These are phyloP conservation scores for Adiantum capillusveneris DNA, from an alignment of 75 land plant genomes.

Conservation along the genomic window DNA sequence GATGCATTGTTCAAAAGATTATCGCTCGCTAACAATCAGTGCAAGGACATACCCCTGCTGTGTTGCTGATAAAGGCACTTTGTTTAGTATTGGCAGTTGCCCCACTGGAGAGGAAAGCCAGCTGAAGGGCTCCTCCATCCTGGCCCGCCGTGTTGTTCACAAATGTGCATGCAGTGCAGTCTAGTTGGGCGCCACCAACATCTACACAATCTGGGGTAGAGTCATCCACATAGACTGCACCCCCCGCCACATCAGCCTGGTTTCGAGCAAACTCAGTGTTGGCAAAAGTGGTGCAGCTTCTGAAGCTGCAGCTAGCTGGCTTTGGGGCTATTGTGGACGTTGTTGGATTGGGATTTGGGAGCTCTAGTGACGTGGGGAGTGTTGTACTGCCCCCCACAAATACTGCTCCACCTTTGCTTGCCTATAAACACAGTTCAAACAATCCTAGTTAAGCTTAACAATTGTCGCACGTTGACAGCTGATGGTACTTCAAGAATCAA, in stretches of 20 bases:
- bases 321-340: not conserved
- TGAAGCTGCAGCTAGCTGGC: slow-evolving; percentile 5
- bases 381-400: slow-evolving; percentile 12
- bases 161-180: slow-evolving; percentile 26
- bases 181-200: slow-evolving; percentile 23
- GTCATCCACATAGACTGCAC: slow-evolving; percentile 28
- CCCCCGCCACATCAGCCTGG: slow-evolving; percentile 13
- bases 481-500: no score
- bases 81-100: not conserved
- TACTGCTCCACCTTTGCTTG: slow-evolving; percentile 20
- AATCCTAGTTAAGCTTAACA: not conserved
- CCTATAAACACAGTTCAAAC: slow-evolving; percentile 12
- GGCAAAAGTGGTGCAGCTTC: slow-evolving; percentile 20
- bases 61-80: slow-evolving; percentile 12
- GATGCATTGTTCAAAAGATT: no score
- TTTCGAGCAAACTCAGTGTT: slow-evolving; percentile 22
- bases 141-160: slow-evolving; percentile 15
- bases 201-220: slow-evolving; percentile 11
- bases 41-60: not conserved
- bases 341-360: not conserved
- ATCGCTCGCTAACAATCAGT: no score
- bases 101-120: not conserved
- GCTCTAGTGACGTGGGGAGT: not conserved
- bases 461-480: no score
- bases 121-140: slow-evolving; percentile 13